Base-by-base conservation (phyloP, 2,329 filamentous ascomycete genomes). In the Rachicladosporium sp. region DNA sequence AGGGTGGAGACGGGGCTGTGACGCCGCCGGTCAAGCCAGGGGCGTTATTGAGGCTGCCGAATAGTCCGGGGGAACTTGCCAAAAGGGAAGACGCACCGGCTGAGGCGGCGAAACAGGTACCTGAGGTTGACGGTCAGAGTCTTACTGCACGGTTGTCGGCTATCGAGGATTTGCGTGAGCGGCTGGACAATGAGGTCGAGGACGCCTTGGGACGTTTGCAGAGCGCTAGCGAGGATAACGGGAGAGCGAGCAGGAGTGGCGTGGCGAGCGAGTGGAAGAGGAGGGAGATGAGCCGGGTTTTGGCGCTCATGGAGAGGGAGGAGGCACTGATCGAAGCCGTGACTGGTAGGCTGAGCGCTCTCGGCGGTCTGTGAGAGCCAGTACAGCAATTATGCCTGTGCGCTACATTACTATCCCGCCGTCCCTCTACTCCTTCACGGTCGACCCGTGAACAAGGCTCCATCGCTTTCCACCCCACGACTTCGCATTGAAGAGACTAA, bases 271-370 rank as follows among this genome's bases (percentile, higher is more conserved):
- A 49, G 40, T 69, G 82, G 43, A 68, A 77, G 43, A 73, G 69
- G 59, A 71, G 67, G 37, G 82, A 81, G 60, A 59, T 83, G 47
- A 67, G 67, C 41, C 72, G 81, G 54, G 75, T 84, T 13, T 75
- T 75, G 59, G 62, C 62, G 21, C 58, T 82, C 43, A 60, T 85
- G 47, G 76, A 80, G 42, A 65, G 80, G 21, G 79, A 85, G 60
- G 73, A 73, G 35, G 77, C 77, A 4, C 58, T 84, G 50, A 74
- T 84, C 5, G 78, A 83, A 49, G 79, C 75, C 13, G 71, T 82
- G 13, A 76, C 71, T 48, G 67, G 67, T 41, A 68, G 79, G 41
- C 59, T 85, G 46, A 74, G 79, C 56, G 71, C 67, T 45, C 60
- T 84, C 39, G 46, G 45, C 3, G 38, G 23, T 10, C 9, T 31